Conservation (phyloP, 2,329 filamentous ascomycete genomes). For the Arthrobotrys conoides region DNA sequence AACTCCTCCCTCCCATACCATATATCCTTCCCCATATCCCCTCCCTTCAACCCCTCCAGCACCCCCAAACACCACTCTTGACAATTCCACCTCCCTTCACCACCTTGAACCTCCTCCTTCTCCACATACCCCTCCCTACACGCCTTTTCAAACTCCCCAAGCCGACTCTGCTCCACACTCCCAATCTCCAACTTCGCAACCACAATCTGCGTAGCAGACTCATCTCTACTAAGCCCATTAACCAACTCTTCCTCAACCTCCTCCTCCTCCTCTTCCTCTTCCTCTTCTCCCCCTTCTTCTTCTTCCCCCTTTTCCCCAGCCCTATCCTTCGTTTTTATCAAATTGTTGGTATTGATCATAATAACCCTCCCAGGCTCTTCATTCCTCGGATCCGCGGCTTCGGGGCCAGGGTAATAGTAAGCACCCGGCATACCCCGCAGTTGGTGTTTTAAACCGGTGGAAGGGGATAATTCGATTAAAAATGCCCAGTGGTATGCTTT, state of each 20-base stretch:
- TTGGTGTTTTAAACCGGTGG: conserved; percentile 44
- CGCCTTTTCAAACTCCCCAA: conserved; percentile 24
- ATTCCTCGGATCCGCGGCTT: conserved; percentile 6
- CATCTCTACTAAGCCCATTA: conserved; percentile 15
- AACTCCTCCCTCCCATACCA: conserved; percentile 36
- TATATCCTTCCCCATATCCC: conserved; percentile 15
- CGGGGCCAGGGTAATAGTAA: conserved; percentile 48
- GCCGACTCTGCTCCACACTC: conserved; percentile 12
- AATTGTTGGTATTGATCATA: background rate
- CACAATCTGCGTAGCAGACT: conserved; percentile 20
- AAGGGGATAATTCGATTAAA: conserved; percentile 25
- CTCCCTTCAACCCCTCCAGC: conserved; percentile 23
- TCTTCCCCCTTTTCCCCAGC: background rate
- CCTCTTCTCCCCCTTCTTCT: background rate
- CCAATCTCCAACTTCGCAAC: conserved; percentile 45
- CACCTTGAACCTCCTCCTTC: conserved; percentile 28
- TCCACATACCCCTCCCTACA: conserved; percentile 33
- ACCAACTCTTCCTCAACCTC: background rate
- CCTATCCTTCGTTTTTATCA: background rate
- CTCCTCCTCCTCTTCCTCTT: background rate
- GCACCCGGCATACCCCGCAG: conserved; percentile 42
- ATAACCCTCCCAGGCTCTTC: conserved; percentile 33
- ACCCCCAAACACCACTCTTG: conserved; percentile 44
- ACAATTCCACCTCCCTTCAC: conserved; percentile 34
- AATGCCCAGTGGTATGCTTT: conserved; percentile 45